Evolutionary conservation across 495 filamentous ascomycete species (phyloP), one percentile per base, ranked within the genome.

Genomic region (Penicillium ucsense): DNA sequence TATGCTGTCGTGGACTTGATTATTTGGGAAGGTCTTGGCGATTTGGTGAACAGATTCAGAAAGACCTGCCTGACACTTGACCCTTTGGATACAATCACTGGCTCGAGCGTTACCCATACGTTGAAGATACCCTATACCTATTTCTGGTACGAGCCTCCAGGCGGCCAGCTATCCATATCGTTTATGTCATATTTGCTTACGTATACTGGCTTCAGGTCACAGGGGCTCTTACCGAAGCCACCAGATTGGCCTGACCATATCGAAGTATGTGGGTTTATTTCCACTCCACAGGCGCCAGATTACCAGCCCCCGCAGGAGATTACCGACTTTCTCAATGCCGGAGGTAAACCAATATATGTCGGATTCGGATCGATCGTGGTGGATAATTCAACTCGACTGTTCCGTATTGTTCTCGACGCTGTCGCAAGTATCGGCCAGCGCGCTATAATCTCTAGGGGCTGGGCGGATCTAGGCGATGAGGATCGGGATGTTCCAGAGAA

Each of bases 1-100:
- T 91, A 91, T 53, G 76, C 77, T 9, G 60, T 89, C 34, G 80
- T 91, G 7, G 86, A 91, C 50, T 79, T 85, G 73, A 80, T 91
- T 77, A 81, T 83, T 37, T 88, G 84, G 84, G 84, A 89, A 58
- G 85, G 85, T 4, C 69, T 89, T 3, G 85, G 85, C 12, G 84
- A 88, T 55, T 65, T 41, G 30, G 8, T 41, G 8, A 89, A 89
- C 58, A 70, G 78, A 7, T 86, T 86, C 52, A 73, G 85, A 8
- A 75, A 79, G 43, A 72, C 77, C 45, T 74, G 74, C n/a, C 67
- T 88, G 4, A 79, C 77, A 11, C 67, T 88, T 4, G 81, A 87
- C 46, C 80, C 82, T 2, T 72, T 45, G 10, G 80, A 78, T 52
- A 63, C 81, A 0, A 74, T 83, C 12, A 81, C 78, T 68, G 85